Percentiles rank a stretch among this genome's conserved stretches.
These are phyloP conservation scores for Haberlea rhodopensis DNA, from an alignment of 257 asterid species.

Conservation along the genomic window DNA sequence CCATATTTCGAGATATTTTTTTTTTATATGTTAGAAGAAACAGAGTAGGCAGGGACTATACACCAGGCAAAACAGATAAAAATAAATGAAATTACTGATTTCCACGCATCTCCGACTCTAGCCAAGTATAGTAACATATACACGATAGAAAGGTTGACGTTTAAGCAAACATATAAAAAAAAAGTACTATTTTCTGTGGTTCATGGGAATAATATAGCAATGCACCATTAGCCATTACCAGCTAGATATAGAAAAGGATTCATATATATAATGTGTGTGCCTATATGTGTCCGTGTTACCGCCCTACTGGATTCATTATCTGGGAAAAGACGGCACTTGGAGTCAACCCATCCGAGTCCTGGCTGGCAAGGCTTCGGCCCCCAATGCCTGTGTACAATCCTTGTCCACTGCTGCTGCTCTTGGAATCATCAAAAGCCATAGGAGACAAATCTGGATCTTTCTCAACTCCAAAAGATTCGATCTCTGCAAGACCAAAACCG, in stretches of 20 bases:
- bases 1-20: too few species aligned
- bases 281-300: slow-evolving; percentile 30
- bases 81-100: too few species aligned
- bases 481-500: background rate
- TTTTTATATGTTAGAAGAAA: too few species aligned
- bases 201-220: slow-evolving; percentile 19
- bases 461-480: slow-evolving; percentile 42
- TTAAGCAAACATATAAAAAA: too few species aligned
- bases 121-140: too few species aligned
- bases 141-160: too few species aligned
- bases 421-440: slow-evolving; percentile 55
- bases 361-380: slow-evolving; percentile 80
- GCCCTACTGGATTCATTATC: slow-evolving; percentile 88
- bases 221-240: slow-evolving; percentile 10
- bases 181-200: background rate
- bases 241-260: background rate
- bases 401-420: slow-evolving; percentile 37
- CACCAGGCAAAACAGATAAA: too few species aligned
- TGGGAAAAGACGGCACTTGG: slow-evolving; percentile 95
- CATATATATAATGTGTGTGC: too few species aligned
- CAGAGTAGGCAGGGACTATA: too few species aligned
- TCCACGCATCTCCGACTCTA: too few species aligned
- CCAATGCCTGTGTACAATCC: slow-evolving; percentile 87
- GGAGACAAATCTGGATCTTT: slow-evolving; percentile 51
- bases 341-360: slow-evolving; percentile 79